These are phyloP conservation scores for Gastrolobium villosum DNA, from an alignment of 306 rosid genomes.

Conservation along the genomic window DNA sequence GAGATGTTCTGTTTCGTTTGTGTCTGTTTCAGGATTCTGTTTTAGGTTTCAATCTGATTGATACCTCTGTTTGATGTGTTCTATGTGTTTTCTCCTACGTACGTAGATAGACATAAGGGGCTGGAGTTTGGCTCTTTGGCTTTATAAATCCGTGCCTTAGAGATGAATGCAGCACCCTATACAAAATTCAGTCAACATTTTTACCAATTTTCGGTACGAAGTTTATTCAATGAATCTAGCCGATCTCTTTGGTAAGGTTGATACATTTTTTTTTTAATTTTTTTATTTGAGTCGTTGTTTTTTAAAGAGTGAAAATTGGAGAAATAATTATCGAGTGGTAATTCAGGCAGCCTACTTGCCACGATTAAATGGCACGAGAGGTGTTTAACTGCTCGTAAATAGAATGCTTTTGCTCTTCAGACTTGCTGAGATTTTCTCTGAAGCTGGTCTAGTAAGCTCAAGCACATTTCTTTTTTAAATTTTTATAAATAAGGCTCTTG, in stretches of 20 bases:
- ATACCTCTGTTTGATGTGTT: background rate
- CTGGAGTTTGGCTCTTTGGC: slow-evolving; percentile 97
- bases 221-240: slow-evolving; percentile 23
- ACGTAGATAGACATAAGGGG: slow-evolving; percentile 51
- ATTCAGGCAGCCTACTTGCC: slow-evolving; percentile 92
- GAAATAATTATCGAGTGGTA: slow-evolving; percentile 58
- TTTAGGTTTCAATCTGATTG: background rate
- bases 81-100: background rate
- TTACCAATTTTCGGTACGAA: slow-evolving; percentile 39
- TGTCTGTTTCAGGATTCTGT: background rate
- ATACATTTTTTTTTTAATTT: slow-evolving; percentile 23
- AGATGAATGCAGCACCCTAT: slow-evolving; percentile 93
- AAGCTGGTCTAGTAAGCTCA: slow-evolving; percentile 95
- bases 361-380: slow-evolving; percentile 49
- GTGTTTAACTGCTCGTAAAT: slow-evolving; percentile 83
- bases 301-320: background rate
- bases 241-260: slow-evolving; percentile 58
- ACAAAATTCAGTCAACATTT: slow-evolving; percentile 49
- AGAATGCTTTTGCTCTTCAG: slow-evolving; percentile 83
- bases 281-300: background rate
- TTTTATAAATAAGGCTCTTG: background rate
- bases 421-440: slow-evolving; percentile 82
- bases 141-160: slow-evolving; percentile 59
- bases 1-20: background rate
- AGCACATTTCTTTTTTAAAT: slow-evolving; percentile 51